Percentiles rank a stretch among this genome's conserved stretches.
These are phyloP conservation scores for Pyrenophora seminiperda DNA, from an alignment of 2,329 filamentous ascomycete species.

Conservation along the genomic window DNA sequence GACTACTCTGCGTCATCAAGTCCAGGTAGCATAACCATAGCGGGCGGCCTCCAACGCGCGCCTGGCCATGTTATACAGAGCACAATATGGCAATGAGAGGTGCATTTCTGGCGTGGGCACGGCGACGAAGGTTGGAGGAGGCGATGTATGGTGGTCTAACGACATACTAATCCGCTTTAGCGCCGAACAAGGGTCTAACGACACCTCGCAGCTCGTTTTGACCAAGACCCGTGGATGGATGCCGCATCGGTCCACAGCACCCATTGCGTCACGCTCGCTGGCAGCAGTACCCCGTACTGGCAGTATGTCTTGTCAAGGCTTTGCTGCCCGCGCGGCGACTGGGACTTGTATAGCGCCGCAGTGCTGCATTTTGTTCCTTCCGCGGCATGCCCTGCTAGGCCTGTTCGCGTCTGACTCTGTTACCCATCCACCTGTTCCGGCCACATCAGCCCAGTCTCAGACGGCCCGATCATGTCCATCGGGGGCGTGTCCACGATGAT, in stretches of 20 bases:
- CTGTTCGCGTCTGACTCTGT: conserved; percentile 20
- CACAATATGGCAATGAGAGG: neutral
- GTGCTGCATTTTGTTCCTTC: conserved; percentile 7
- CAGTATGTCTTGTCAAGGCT: neutral
- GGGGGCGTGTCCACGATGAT: conserved; percentile 1
- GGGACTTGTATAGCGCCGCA: conserved; percentile 6
- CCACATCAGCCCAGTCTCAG: conserved; percentile 31
- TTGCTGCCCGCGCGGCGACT: conserved; percentile 2
- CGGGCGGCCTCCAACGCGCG: neutral
- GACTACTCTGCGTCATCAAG: neutral
- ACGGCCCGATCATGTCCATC: conserved; percentile 21
- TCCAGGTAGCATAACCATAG: neutral
- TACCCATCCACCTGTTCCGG: conserved; percentile 24
- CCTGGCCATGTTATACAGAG: neutral
- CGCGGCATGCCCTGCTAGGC: conserved; percentile 14
- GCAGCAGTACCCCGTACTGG: too few species aligned
- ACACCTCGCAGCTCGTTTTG: conserved; percentile 20
- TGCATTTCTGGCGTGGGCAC: conserved; percentile 18
- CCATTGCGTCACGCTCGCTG: conserved; percentile 9
- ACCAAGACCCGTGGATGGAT: conserved; percentile 12
- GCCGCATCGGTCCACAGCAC: conserved; percentile 19
- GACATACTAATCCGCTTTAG: conserved; percentile 23
- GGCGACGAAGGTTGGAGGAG: conserved; percentile 30
- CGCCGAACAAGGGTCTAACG: conserved; percentile 19
- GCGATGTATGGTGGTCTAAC: conserved; percentile 27